Evolutionary conservation across 2,329 filamentous ascomycete genomes (phyloP).

Genomic region (Aspergillus pseudoviridinutans): DNA sequence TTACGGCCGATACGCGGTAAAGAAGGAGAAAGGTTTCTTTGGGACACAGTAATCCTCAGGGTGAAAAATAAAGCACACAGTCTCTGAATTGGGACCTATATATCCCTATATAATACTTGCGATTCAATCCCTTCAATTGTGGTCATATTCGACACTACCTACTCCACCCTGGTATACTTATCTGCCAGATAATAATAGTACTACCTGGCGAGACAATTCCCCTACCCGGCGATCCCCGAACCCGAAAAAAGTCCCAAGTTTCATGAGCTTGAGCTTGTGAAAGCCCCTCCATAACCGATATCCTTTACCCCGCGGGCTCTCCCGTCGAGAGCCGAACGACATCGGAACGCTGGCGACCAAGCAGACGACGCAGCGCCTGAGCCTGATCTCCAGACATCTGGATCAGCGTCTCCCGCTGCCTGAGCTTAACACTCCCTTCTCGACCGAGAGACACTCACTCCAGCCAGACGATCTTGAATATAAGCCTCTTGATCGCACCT

Average conservation of each 20-base stretch:
- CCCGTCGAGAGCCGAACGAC: constrained; percentile 31
- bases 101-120: neutral
- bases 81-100: neutral
- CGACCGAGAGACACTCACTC: constrained; percentile 53
- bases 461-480: constrained; percentile 53
- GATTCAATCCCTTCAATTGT: neutral
- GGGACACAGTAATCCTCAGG: too few relatives aligned
- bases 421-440: constrained; percentile 61
- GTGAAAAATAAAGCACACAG: neutral
- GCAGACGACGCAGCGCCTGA: constrained; percentile 50
- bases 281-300: constrained; percentile 14
- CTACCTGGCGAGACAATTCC: neutral
- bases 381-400: constrained; percentile 60
- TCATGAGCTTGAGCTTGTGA: neutral
- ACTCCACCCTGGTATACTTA: neutral
- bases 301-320: constrained; percentile 26
- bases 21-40: neutral
- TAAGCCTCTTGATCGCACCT: constrained; percentile 37
- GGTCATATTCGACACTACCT: too few relatives aligned
- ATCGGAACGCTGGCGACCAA: constrained; percentile 47
- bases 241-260: neutral
- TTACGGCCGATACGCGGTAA: constrained; percentile 6
- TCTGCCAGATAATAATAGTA: neutral
- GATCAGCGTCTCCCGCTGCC: constrained; percentile 51
- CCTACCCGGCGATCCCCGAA: constrained; percentile 24